Percentiles rank a stretch among this genome's conserved stretches.
Conservation (phyloP, 2,329 filamentous ascomycete genomes). For the Aspergillus oerlinghausenensis region DNA sequence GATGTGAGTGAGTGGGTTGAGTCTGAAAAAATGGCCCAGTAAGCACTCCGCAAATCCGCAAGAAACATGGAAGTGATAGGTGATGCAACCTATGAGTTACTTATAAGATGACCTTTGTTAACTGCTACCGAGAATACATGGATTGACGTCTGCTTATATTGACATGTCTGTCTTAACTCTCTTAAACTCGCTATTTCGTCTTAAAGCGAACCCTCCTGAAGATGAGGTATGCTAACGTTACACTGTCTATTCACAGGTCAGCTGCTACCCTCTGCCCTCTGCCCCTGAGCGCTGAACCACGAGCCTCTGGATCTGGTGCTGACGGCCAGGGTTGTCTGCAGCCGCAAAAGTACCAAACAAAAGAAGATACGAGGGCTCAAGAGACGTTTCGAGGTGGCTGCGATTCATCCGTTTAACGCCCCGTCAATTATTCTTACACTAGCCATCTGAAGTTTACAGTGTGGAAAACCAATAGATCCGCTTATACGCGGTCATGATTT, state of each 20-base stretch:
- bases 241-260: background rate
- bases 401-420: background rate
- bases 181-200: background rate
- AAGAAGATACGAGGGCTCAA: background rate
- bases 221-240: background rate
- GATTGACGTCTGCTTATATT: background rate
- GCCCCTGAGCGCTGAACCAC: background rate
- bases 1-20: background rate
- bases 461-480: background rate
- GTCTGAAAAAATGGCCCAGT: background rate
- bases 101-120: background rate
- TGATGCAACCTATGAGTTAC: background rate
- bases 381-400: background rate
- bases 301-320: background rate
- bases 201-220: background rate
- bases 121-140: no score
- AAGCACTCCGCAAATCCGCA: background rate
- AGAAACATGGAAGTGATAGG: background rate
- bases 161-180: background rate
- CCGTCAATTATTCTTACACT: background rate
- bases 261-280: background rate
- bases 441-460: background rate
- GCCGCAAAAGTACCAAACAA: background rate
- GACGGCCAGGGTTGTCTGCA: background rate
- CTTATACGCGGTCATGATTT: background rate